phyloP scores from a whole-genome alignment of 306 rosid species.

The Neltuma alba region DNA sequence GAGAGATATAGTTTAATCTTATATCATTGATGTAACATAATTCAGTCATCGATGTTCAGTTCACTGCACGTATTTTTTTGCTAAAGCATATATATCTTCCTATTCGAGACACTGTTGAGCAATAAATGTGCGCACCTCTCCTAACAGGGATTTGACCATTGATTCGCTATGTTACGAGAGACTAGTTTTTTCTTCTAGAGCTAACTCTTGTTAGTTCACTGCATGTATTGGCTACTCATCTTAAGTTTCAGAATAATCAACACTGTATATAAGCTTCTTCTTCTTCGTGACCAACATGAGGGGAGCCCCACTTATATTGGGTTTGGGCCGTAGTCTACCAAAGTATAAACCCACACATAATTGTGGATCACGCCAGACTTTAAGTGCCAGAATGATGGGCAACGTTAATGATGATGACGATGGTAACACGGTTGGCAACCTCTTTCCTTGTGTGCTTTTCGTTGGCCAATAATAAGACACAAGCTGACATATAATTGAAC shows the following conservation, averaged over 20 bases:
- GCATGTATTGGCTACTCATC: neutral
- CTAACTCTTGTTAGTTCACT: neutral
- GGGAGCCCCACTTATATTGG: too few relatives aligned
- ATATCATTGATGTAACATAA: neutral
- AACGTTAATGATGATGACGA: neutral
- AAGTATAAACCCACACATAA: too few relatives aligned
- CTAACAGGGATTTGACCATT: too few relatives aligned
- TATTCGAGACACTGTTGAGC: too few relatives aligned
- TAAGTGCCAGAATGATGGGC: neutral
- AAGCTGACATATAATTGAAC: neutral
- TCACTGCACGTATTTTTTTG: too few relatives aligned
- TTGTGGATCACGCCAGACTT: too few relatives aligned
- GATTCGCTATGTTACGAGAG: too few relatives aligned
- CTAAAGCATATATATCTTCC: too few relatives aligned
- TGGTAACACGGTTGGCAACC: neutral
- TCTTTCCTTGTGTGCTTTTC: neutral
- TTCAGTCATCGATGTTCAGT: neutral
- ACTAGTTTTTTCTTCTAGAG: too few relatives aligned
- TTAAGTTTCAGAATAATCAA: neutral
- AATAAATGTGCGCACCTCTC: too few relatives aligned
- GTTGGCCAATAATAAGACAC: neutral
- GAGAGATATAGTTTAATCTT: too few relatives aligned
- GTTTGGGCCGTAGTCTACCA: too few relatives aligned
- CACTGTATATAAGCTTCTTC: neutral
- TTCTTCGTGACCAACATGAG: neutral